phyloP scores from a whole-genome alignment of 129 eudicot genomes.

The Logfia minima region DNA sequence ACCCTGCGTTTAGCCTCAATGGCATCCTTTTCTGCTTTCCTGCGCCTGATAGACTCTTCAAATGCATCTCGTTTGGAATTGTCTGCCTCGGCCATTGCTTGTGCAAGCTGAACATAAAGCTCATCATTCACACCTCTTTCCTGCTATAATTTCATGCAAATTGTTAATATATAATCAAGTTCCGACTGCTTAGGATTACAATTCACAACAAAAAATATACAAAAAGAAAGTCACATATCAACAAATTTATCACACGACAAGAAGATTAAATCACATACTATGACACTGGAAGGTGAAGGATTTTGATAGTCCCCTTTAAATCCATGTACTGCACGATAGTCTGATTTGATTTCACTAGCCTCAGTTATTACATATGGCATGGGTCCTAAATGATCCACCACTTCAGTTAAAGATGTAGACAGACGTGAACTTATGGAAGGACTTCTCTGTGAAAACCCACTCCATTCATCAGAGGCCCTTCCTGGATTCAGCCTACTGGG shows the following conservation, averaged over 20 bases:
- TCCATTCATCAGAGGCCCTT: slow-evolving; percentile 40
- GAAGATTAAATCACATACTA: slow-evolving; percentile 35
- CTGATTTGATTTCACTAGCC: slow-evolving; percentile 33
- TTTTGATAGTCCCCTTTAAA: slow-evolving; percentile 27
- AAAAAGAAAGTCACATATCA: neutral
- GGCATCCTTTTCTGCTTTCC: slow-evolving; percentile 78
- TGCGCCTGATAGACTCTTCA: slow-evolving; percentile 76
- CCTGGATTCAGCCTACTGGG: slow-evolving; percentile 32
- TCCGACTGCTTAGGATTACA: neutral
- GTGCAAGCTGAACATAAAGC: slow-evolving; percentile 68
- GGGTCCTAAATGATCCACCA: slow-evolving; percentile 33
- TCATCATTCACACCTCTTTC: slow-evolving; percentile 50
- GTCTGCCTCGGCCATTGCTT: slow-evolving; percentile 71
- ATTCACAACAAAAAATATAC: neutral
- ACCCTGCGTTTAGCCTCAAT: slow-evolving; percentile 73
- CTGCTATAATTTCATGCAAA: slow-evolving; percentile 40
- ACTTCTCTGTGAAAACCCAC: slow-evolving; percentile 44
- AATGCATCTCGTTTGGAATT: slow-evolving; percentile 60
- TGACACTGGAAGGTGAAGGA: slow-evolving; percentile 41
- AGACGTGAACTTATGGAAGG: slow-evolving; percentile 51
- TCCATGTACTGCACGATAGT: slow-evolving; percentile 19
- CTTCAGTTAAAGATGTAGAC: slow-evolving; percentile 56
- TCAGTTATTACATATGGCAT: slow-evolving; percentile 23
- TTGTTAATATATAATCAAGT: slow-evolving; percentile 9
- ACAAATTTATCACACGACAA: neutral